Conservation (phyloP, 345 rosid genomes). For the Eucalyptus tenuipes region DNA sequence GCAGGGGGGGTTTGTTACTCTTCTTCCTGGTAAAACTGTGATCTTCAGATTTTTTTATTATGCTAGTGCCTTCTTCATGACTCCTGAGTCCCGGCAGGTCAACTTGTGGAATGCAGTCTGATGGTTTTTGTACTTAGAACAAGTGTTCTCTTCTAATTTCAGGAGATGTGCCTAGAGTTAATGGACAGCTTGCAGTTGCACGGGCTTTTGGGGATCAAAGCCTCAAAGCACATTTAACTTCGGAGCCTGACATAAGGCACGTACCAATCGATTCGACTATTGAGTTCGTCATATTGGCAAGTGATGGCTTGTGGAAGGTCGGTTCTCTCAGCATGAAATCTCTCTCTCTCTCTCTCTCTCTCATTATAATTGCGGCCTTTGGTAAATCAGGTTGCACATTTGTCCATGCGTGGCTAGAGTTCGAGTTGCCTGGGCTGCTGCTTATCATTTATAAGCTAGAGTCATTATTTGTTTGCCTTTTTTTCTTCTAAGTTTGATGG, state of each 20-base stretch:
- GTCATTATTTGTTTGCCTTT: not conserved
- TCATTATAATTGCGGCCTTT: not conserved
- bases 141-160: not conserved
- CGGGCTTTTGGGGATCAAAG: slow-evolving; percentile 24
- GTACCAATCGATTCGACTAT: not conserved
- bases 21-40: not conserved
- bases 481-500: not conserved
- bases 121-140: not conserved
- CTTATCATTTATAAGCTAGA: not conserved
- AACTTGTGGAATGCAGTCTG: not conserved
- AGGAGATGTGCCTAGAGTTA: slow-evolving; percentile 23
- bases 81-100: not conserved
- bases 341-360: not conserved
- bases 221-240: slow-evolving; percentile 7
- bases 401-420: not conserved
- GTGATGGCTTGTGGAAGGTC: slow-evolving; percentile 17
- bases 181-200: slow-evolving; percentile 25
- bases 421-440: not conserved
- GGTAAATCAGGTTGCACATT: not conserved
- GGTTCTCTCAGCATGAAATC: not conserved
- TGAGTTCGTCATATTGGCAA: slow-evolving; percentile 1
- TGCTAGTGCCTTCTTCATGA: not conserved
- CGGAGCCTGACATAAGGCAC: slow-evolving; percentile 2
- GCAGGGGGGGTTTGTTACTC: slow-evolving; percentile 10
- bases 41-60: not conserved